Percentiles rank a stretch among this genome's conserved stretches.
Conservation (phyloP, 148 eudicot genomes). For the Rhododendron vialii region DNA sequence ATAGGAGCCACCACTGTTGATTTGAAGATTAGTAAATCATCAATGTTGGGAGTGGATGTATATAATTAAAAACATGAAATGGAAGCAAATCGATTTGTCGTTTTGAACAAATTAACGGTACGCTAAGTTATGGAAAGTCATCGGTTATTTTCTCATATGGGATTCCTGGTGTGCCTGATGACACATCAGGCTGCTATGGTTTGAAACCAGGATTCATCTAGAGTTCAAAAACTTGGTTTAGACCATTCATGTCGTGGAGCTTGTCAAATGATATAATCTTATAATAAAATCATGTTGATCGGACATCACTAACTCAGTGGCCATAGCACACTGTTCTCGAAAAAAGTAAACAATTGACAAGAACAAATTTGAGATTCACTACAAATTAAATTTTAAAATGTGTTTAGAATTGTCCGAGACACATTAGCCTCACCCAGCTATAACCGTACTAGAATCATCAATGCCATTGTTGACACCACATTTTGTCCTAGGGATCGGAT, state of each 20-base stretch:
- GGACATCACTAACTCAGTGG: too few relatives aligned
- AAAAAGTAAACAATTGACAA: too few relatives aligned
- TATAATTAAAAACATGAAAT: neutral
- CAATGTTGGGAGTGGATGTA: neutral
- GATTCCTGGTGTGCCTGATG: neutral
- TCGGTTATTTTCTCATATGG: neutral
- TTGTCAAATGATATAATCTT: too few relatives aligned
- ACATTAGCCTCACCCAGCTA: neutral
- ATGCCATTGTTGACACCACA: neutral
- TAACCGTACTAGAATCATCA: too few relatives aligned
- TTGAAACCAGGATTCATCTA: neutral
- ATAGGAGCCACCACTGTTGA: neutral
- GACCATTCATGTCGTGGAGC: too few relatives aligned
- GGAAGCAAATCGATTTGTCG: neutral
- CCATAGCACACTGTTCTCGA: too few relatives aligned
- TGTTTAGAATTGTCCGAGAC: neutral
- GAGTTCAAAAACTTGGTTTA: too few relatives aligned
- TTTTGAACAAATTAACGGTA: neutral
- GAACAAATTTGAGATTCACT: neutral
- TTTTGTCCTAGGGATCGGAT: too few relatives aligned
- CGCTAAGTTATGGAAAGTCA: neutral
- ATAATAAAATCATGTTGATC: neutral
- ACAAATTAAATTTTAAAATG: too few relatives aligned
- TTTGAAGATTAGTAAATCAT: neutral
- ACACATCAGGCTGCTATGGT: neutral